phyloP scores from a whole-genome alignment of 495 filamentous ascomycete genomes.

The Lindgomyces ingoldianus region DNA sequence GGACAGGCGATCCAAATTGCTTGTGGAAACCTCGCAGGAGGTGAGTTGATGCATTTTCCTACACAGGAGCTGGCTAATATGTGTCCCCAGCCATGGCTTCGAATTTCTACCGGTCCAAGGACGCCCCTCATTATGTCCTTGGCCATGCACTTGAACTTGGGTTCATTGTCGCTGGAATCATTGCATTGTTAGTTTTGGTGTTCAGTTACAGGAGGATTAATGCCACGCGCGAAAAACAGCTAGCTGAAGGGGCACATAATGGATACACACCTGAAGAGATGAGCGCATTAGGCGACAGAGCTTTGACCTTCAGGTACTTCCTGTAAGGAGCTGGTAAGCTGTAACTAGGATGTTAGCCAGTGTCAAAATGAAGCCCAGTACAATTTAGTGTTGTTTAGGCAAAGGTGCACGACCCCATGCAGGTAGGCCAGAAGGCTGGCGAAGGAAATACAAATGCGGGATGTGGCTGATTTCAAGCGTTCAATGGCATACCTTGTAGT shows the following conservation, averaged over 20 bases:
- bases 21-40: conserved; percentile 68
- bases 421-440: background rate
- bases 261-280: conserved; percentile 56
- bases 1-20: conserved; percentile 79
- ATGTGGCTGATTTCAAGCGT: background rate
- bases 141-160: conserved; percentile 70
- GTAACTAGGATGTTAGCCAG: too few species aligned
- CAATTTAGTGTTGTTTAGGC: too few species aligned
- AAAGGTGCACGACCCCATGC: background rate
- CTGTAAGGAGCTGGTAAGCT: conserved; percentile 32
- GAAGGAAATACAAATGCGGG: background rate
- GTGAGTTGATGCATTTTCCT: conserved; percentile 8
- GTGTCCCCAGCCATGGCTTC: conserved; percentile 62
- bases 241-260: conserved; percentile 50
- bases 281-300: conserved; percentile 63
- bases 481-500: background rate
- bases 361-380: too few species aligned
- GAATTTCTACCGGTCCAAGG: conserved; percentile 71
- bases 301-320: conserved; percentile 66
- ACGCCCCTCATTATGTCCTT: conserved; percentile 64
- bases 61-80: background rate
- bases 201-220: conserved; percentile 63
- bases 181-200: conserved; percentile 58
- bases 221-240: conserved; percentile 46
- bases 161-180: conserved; percentile 63